These are phyloP conservation scores for Datura wrightii DNA, from an alignment of 257 asterid species.

Conservation along the genomic window DNA sequence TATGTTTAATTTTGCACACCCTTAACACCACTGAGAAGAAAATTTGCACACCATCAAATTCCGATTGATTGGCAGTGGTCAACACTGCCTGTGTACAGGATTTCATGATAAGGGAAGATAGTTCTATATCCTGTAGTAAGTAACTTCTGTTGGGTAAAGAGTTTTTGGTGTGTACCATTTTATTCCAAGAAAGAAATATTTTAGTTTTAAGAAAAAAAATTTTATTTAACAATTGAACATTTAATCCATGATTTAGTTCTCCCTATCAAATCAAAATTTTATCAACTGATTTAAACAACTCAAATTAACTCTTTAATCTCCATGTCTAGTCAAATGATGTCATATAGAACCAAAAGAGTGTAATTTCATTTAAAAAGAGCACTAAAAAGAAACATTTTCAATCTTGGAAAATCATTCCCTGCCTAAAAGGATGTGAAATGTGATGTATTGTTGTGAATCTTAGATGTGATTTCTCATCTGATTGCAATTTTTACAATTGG, in stretches of 20 bases:
- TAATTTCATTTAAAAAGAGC: neutral
- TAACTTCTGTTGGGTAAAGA: neutral
- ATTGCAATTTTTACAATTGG: neutral
- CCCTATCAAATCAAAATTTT: neutral
- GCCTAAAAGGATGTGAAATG: neutral
- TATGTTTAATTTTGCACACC: no score
- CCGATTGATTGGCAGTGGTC: neutral
- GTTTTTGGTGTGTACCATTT: neutral
- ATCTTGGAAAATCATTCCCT: neutral
- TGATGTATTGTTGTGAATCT: neutral
- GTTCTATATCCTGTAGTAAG: neutral
- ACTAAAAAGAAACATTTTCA: neutral
- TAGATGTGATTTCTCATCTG: neutral
- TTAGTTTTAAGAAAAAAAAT: neutral
- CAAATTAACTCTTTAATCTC: neutral
- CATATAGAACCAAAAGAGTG: neutral
- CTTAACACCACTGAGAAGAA: no score
- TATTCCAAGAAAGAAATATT: slow-evolving; percentile 11
- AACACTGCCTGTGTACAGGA: neutral
- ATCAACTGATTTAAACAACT: neutral
- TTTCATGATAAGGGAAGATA: neutral
- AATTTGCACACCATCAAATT: no score
- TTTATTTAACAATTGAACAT: neutral
- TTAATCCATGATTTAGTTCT: neutral
- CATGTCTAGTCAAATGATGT: neutral